Evolutionary conservation across 1,284 basidiomycete species (phyloP).

Genomic region (Papiliotrema flavescens): DNA sequence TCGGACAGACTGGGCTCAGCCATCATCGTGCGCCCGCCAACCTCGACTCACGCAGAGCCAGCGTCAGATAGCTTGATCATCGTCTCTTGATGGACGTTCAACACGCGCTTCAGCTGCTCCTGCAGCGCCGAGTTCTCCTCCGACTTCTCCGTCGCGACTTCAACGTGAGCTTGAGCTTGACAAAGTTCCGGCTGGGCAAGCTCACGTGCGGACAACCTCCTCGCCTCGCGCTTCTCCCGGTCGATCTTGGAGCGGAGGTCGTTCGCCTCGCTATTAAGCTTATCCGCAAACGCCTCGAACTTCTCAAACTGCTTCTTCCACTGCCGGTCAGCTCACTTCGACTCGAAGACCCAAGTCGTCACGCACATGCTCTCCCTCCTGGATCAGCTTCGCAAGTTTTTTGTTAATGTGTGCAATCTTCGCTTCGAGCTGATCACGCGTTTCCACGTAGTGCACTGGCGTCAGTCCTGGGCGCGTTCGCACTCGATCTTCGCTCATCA

Average conservation of each 20-base stretch:
- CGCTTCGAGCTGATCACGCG: constrained; percentile 82
- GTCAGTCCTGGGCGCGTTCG: background rate
- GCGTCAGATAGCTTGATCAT: background rate
- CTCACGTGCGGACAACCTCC: constrained; percentile 41
- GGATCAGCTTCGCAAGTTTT: constrained; percentile 50
- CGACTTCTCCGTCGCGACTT: constrained; percentile 7
- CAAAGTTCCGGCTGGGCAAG: background rate
- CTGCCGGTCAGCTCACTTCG: constrained; percentile 14
- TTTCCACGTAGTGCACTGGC: constrained; percentile 75
- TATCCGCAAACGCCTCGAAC: constrained; percentile 52
- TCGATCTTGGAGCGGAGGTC: constrained; percentile 51
- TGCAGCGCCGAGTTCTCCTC: background rate
- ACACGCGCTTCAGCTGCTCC: background rate
- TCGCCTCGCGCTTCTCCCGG: constrained; percentile 48
- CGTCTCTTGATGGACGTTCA: constrained; percentile 14
- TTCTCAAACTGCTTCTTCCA: constrained; percentile 52
- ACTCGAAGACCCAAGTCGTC: too few relatives aligned
- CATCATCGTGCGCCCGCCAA: background rate
- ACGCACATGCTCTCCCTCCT: constrained; percentile 49
- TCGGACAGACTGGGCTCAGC: constrained; percentile 40
- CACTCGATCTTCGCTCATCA: background rate
- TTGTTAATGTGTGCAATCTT: constrained; percentile 56
- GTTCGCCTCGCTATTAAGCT: constrained; percentile 48
- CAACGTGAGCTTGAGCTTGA: constrained; percentile 1
- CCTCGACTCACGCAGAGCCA: background rate